Evolutionary conservation across 306 rosid species (phyloP).

Genomic region (Rosa lucieae): DNA sequence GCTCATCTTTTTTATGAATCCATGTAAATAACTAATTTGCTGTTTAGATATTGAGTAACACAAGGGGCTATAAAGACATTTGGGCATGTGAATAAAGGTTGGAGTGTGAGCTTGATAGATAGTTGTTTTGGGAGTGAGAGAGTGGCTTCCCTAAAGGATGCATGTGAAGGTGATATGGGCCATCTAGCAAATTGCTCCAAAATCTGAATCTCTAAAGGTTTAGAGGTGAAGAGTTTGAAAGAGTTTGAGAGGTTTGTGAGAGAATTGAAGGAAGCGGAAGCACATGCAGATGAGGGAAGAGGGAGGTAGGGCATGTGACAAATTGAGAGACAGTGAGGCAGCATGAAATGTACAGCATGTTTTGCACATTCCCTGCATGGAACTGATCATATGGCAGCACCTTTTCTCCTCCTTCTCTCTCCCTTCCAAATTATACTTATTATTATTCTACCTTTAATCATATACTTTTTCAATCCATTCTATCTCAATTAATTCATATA

Average conservation of each 20-base stretch:
- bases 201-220: neutral
- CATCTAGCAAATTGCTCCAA: slow-evolving; percentile 49
- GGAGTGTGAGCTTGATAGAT: neutral
- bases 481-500: neutral
- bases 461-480: neutral
- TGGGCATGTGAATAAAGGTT: slow-evolving; percentile 19
- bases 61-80: slow-evolving; percentile 28
- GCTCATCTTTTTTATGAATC: neutral
- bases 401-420: no score
- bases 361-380: slow-evolving; percentile 98
- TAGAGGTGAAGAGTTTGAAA: neutral
- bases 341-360: slow-evolving; percentile 82
- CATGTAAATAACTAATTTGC: neutral
- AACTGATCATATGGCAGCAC: slow-evolving; percentile 37
- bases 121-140: slow-evolving; percentile 30
- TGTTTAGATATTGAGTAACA: neutral
- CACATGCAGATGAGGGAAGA: slow-evolving; percentile 50
- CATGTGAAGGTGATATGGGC: slow-evolving; percentile 82
- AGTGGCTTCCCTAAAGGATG: slow-evolving; percentile 63
- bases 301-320: slow-evolving; percentile 57
- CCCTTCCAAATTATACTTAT: neutral
- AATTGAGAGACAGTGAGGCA: slow-evolving; percentile 72
- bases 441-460: neutral
- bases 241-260: neutral
- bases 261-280: neutral